phyloP scores from a whole-genome alignment of 2,329 filamentous ascomycete species.

The Fusarium sp. region DNA sequence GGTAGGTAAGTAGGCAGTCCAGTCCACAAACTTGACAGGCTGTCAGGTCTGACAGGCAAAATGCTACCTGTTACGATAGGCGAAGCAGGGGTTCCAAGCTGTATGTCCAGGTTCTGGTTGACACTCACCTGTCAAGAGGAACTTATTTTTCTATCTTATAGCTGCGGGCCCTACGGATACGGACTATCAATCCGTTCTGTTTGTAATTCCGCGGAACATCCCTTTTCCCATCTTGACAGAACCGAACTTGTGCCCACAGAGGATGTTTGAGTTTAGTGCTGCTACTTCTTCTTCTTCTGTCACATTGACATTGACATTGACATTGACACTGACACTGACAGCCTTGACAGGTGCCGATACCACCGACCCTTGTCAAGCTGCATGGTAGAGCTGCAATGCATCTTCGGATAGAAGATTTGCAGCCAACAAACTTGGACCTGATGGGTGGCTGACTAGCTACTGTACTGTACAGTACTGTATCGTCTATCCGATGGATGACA shows the following conservation, averaged over 20 bases:
- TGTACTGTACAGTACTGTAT: too few relatives aligned
- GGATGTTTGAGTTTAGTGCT: background rate
- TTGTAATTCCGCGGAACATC: slow-evolving; percentile 9
- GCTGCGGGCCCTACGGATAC: background rate
- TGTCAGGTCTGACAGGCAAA: background rate
- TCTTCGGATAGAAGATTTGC: slow-evolving; percentile 5
- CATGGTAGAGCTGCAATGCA: background rate
- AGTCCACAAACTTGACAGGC: slow-evolving; percentile 5
- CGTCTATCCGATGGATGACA: slow-evolving; percentile 39
- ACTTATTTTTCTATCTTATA: slow-evolving; percentile 16
- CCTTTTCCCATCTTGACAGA: background rate
- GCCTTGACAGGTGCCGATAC: slow-evolving; percentile 10
- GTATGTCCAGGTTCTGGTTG: slow-evolving; percentile 8
- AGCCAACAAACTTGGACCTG: slow-evolving; percentile 1
- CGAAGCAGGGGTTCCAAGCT: slow-evolving; percentile 24
- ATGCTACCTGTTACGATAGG: slow-evolving; percentile 9
- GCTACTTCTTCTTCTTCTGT: background rate
- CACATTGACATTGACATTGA: background rate
- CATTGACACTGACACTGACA: too few relatives aligned
- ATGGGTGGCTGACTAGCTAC: background rate
- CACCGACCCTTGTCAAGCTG: slow-evolving; percentile 17
- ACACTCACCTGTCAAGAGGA: slow-evolving; percentile 38
- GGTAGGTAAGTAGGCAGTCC: too few relatives aligned
- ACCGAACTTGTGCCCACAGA: too few relatives aligned
- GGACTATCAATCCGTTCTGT: slow-evolving; percentile 1